These are phyloP conservation scores for Phialocephala sp. DNA, from an alignment of 2,329 filamentous ascomycete genomes.

Conservation along the genomic window DNA sequence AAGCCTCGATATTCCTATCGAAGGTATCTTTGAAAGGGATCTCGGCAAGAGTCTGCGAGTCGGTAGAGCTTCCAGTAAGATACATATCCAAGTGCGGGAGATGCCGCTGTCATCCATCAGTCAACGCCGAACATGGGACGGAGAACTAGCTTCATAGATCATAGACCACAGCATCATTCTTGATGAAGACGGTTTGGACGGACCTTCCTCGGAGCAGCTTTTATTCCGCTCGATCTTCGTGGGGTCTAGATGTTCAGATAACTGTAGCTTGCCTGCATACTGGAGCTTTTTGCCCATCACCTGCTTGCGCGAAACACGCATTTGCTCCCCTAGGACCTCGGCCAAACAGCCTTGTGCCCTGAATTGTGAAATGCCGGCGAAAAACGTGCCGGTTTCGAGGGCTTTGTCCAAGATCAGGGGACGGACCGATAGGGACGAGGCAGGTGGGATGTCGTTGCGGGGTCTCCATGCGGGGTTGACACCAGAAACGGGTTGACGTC, in stretches of 20 bases:
- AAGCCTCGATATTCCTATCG: not conserved
- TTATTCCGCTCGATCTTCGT: not conserved
- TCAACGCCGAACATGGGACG: not conserved
- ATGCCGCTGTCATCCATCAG: slow-evolving; percentile 1
- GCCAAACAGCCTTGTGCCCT: not conserved
- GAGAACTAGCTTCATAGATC: not conserved
- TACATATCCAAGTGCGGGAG: not conserved
- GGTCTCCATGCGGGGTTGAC: slow-evolving; percentile 11
- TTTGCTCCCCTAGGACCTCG: not conserved
- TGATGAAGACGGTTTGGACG: not conserved
- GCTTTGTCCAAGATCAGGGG: slow-evolving; percentile 4
- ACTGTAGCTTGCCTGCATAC: not conserved
- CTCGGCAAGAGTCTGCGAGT: not conserved
- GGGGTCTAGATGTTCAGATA: not conserved
- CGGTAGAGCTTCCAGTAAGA: not conserved
- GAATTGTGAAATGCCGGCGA: not conserved
- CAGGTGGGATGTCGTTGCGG: slow-evolving; percentile 13
- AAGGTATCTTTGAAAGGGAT: not conserved
- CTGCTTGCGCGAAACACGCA: not conserved
- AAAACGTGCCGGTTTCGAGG: slow-evolving; percentile 4
- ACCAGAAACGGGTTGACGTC: not conserved
- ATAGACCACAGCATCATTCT: not conserved
- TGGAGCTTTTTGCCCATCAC: not conserved
- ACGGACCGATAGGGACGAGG: slow-evolving; percentile 30
- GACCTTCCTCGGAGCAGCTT: slow-evolving; percentile 5